Evolutionary conservation across 225 moss, liverwort and hornwort genomes (phyloP), one percentile per base, ranked within the genome.

Genomic region (Pseudoscleropodium purum): DNA sequence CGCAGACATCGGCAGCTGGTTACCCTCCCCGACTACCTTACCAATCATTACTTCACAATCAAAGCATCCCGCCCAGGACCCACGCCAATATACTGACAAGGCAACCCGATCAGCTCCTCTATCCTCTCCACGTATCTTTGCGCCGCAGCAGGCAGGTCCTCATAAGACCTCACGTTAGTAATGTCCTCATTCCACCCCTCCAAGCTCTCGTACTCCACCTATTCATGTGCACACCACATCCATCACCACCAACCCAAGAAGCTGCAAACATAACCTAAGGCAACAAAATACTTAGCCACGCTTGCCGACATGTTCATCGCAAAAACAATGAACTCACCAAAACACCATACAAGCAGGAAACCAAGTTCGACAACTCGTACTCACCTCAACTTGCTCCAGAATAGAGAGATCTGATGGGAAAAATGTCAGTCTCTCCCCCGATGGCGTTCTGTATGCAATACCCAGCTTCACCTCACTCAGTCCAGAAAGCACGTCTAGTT

Each of bases 41-140:
- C 56, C 79, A 51, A 39, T 87, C 89, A 95, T 57, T 92, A 81
- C 90, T 95, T 99, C 64, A 99, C 91, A 86, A 99, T 99, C 90
- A 99, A 89, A 75, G 99, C 99, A 82, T 99, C 99, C 29, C 99
- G 94, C 83, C 99, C 97, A 45, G 99, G 97, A 85, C 99, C 99
- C 81, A 99, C 99, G 69, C 99, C 99, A 62, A 99, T 99, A 72
- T 91, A 99, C 76, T 89, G 94, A 88, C 96, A 91, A 43, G 95
- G 96, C 51, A 97, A 89, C 26, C 93, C 95, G 27, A 89, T 67
- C 25, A 91, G 84, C 63, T 64, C 83, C 77, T 91, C 91, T 93
- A 99, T 97, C 88, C 99, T 97, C 93, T 95, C 96, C 86, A 99
- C 96, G 45, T 97, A 99, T 56, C 89, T 95, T 91, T 90, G 93